Conservation (phyloP, 108 stramenopile species). For the Cyclotella baltica region DNA sequence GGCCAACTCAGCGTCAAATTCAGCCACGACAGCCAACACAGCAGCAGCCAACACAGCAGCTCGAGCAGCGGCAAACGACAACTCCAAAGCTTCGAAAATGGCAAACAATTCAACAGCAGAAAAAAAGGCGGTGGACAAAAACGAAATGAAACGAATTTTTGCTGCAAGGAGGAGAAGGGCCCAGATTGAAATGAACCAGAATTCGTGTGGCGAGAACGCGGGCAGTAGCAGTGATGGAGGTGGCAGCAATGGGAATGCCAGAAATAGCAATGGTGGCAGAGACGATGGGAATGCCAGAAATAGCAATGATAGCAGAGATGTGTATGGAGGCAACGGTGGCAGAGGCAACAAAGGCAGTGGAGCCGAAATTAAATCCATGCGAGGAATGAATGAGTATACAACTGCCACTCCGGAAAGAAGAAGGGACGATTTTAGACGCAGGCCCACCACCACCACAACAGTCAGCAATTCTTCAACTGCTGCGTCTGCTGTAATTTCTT, state of each 20-base stretch:
- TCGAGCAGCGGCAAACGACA: too few species aligned
- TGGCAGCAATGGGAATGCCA: neutral
- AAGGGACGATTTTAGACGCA: neutral
- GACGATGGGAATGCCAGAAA: neutral
- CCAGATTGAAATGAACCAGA: conserved; percentile 27
- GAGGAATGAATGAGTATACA: neutral
- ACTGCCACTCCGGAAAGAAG: neutral
- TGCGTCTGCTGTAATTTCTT: neutral
- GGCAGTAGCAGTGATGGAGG: neutral
- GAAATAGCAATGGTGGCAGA: neutral
- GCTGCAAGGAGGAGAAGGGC: conserved; percentile 24
- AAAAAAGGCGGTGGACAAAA: conserved; percentile 4
- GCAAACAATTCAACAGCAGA: too few species aligned
- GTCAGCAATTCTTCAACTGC: neutral
- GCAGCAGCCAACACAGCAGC: too few species aligned
- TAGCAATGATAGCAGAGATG: neutral
- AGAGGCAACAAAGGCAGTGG: neutral
- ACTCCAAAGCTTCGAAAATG: too few species aligned
- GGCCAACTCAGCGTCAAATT: too few species aligned
- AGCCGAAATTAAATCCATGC: neutral
- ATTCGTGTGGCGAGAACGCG: neutral
- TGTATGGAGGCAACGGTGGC: neutral
- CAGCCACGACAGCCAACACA: too few species aligned
- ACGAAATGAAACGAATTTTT: conserved; percentile 30
- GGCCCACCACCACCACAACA: neutral